These are phyloP conservation scores for Penicillium soppii DNA, from an alignment of 495 filamentous ascomycete species.

Conservation along the genomic window DNA sequence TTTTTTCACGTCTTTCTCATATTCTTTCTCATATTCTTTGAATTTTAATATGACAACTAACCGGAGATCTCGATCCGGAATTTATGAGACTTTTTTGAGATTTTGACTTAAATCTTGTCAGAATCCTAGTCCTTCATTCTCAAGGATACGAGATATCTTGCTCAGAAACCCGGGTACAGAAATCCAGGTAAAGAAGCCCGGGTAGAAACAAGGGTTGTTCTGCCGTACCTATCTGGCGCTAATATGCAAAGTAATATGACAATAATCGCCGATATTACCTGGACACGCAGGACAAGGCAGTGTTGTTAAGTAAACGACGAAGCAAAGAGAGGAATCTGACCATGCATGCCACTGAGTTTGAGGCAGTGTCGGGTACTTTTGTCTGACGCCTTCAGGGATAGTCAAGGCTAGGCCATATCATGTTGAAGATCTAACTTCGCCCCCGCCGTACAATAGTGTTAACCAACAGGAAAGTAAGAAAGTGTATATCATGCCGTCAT, in stretches of 20 bases:
- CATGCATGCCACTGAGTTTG: neutral
- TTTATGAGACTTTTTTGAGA: no score
- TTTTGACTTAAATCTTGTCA: no score
- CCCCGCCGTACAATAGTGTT: slow-evolving; percentile 8
- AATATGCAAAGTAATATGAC: no score
- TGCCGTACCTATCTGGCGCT: no score
- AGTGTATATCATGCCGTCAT: slow-evolving; percentile 23
- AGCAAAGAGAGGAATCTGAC: slow-evolving; percentile 5
- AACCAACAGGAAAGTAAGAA: slow-evolving; percentile 10
- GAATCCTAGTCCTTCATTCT: no score
- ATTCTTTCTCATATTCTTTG: no score
- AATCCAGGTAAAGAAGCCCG: neutral
- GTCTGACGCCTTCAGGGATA: slow-evolving; percentile 10
- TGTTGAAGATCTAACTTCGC: slow-evolving; percentile 16
- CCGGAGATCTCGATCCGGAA: no score
- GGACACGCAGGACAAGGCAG: no score
- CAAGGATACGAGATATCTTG: no score
- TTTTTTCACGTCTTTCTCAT: no score
- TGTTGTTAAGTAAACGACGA: slow-evolving; percentile 7
- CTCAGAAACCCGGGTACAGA: neutral
- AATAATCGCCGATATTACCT: no score
- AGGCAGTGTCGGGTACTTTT: slow-evolving; percentile 16
- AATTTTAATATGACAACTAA: no score
- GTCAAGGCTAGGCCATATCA: slow-evolving; percentile 8
- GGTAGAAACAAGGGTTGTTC: neutral